Evolutionary conservation across 129 eudicot species (phyloP).

Genomic region (Chrysanthemum makinoi): DNA sequence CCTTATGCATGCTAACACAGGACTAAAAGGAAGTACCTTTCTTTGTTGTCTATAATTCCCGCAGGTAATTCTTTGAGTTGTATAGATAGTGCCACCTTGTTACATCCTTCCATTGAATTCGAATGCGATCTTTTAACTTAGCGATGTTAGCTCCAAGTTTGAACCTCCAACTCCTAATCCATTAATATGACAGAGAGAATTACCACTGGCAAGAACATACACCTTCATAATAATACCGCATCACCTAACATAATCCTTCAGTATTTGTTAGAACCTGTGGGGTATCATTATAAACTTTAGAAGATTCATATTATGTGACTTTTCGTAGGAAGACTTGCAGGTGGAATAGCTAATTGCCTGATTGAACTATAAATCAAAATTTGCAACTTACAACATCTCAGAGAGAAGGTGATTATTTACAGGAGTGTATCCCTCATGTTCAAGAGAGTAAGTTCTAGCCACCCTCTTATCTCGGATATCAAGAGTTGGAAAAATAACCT

Average conservation of each 20-base stretch:
- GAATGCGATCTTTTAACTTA: too few species aligned
- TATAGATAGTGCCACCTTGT: conserved; percentile 61
- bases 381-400: conserved; percentile 62
- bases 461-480: too few species aligned
- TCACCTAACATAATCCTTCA: not conserved
- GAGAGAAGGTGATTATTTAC: too few species aligned
- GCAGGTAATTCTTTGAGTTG: conserved; percentile 71
- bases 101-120: too few species aligned
- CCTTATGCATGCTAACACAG: conserved; percentile 76
- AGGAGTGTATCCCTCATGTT: too few species aligned
- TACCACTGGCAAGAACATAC: not conserved
- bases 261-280: conserved; percentile 2
- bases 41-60: conserved; percentile 55
- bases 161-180: too few species aligned
- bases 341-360: too few species aligned
- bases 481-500: too few species aligned
- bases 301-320: not conserved
- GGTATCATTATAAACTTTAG: not conserved
- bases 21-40: conserved; percentile 58
- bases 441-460: too few species aligned
- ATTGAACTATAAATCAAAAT: too few species aligned
- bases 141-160: too few species aligned
- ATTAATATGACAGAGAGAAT: not conserved
- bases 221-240: not conserved
- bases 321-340: not conserved